Evolutionary conservation across 2,329 filamentous ascomycete genomes (phyloP).

Genomic region (Whalleya microplaca): DNA sequence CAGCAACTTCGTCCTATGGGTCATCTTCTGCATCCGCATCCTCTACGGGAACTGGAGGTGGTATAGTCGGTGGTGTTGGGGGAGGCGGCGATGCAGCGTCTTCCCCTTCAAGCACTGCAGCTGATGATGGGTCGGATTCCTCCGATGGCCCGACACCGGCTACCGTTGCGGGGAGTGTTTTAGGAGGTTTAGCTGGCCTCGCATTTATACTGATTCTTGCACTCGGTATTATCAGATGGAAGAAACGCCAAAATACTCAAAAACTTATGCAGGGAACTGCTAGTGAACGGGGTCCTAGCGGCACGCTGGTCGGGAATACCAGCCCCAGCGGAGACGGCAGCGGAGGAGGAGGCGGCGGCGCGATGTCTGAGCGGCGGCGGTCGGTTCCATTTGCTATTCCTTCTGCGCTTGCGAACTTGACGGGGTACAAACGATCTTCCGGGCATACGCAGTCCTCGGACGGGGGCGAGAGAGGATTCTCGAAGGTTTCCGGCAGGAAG

Average conservation of each 20-base stretch:
- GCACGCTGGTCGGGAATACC: slow-evolving; percentile 36
- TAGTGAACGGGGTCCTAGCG: slow-evolving; percentile 38
- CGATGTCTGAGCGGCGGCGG: slow-evolving; percentile 50
- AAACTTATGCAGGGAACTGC: slow-evolving; percentile 48
- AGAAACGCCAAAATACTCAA: slow-evolving; percentile 52
- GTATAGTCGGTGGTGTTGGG: slow-evolving; percentile 23
- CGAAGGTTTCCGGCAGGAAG: slow-evolving; percentile 67
- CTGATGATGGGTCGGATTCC: slow-evolving; percentile 25
- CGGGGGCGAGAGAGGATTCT: slow-evolving; percentile 61
- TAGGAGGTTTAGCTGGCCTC: slow-evolving; percentile 61
- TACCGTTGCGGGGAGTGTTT: slow-evolving; percentile 57
- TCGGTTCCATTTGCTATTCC: slow-evolving; percentile 51
- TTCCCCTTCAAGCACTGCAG: slow-evolving; percentile 30
- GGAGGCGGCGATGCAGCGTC: slow-evolving; percentile 30
- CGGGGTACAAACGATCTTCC: slow-evolving; percentile 43
- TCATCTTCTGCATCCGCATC: slow-evolving; percentile 15
- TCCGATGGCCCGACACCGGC: slow-evolving; percentile 33
- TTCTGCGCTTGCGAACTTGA: slow-evolving; percentile 51
- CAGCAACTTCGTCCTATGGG: slow-evolving; percentile 14
- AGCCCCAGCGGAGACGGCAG: slow-evolving; percentile 32
- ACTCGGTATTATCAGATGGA: slow-evolving; percentile 58
- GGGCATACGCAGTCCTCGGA: slow-evolving; percentile 38
- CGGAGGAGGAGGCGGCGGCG: slow-evolving; percentile 28
- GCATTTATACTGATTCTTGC: slow-evolving; percentile 59
- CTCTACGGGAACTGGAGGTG: slow-evolving; percentile 20